These are phyloP conservation scores for Funneliformis caledonium DNA, from an alignment of 371 early-diverging fungal species.

Conservation along the genomic window DNA sequence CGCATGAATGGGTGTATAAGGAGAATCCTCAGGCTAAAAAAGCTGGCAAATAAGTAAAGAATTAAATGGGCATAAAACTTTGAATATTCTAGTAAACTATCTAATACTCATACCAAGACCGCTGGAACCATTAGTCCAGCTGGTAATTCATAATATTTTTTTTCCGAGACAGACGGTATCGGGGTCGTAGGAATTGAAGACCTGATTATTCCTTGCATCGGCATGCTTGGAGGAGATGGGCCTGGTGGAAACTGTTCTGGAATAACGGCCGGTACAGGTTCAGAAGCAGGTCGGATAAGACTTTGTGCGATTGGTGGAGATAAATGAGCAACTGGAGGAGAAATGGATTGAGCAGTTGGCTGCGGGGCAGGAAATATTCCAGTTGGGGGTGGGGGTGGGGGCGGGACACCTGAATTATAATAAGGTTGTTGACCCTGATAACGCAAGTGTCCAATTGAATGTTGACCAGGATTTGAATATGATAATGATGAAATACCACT, in stretches of 20 bases:
- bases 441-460: constrained; percentile 18
- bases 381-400: constrained; percentile 28
- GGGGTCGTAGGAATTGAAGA: constrained; percentile 11
- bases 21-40: constrained; percentile 45
- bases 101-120: constrained; percentile 49
- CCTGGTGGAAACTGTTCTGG: constrained; percentile 27
- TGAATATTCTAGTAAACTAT: constrained; percentile 9
- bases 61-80: constrained; percentile 34
- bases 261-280: constrained; percentile 33
- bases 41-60: constrained; percentile 38
- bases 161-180: constrained; percentile 41
- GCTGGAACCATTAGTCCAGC: constrained; percentile 62
- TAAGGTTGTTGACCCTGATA: constrained; percentile 40
- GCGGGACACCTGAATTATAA: constrained; percentile 15
- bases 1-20: constrained; percentile 58
- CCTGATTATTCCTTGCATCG: constrained; percentile 35
- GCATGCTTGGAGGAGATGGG: constrained; percentile 28
- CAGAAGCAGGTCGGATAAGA: constrained; percentile 29
- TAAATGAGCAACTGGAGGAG: constrained; percentile 25
- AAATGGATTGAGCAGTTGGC: constrained; percentile 16
- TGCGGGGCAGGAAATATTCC: constrained; percentile 30
- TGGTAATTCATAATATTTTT: constrained; percentile 59
- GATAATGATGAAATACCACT: constrained; percentile 1
- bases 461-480: constrained; percentile 32
- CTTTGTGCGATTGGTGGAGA: constrained; percentile 33